Conservation (phyloP, 441 rosid species). For the Francoa sonchifolia region DNA sequence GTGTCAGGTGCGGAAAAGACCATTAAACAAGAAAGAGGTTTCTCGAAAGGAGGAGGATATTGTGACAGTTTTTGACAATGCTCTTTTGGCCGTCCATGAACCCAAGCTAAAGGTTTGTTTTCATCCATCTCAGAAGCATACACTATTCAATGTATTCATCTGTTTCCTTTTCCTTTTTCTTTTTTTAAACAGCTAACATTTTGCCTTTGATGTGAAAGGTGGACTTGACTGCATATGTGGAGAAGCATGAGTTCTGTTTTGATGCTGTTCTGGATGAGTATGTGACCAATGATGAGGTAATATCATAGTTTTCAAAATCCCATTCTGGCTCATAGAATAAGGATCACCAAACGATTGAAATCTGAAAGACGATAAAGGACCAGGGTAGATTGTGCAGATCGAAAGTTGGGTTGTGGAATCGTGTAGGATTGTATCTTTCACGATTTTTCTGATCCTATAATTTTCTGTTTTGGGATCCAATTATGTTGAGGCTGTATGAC, state of each 20-base stretch:
- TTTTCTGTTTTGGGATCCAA: too few species aligned
- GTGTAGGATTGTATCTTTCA: too few species aligned
- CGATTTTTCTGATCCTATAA: too few species aligned
- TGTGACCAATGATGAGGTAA: slow-evolving; percentile 88
- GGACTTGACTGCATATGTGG: slow-evolving; percentile 94
- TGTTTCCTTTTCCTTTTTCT: not conserved
- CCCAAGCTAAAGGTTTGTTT: slow-evolving; percentile 84
- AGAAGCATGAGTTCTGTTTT: slow-evolving; percentile 94
- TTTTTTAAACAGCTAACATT: slow-evolving; percentile 12
- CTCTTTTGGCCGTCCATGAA: slow-evolving; percentile 66
- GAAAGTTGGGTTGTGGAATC: too few species aligned
- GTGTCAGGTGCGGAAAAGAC: slow-evolving; percentile 80
- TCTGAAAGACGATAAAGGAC: too few species aligned
- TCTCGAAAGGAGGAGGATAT: slow-evolving; percentile 88
- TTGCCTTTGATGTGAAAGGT: slow-evolving; percentile 44
- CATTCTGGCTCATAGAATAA: too few species aligned
- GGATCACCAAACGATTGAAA: too few species aligned
- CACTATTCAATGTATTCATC: not conserved
- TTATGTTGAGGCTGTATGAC: too few species aligned
- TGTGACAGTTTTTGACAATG: slow-evolving; percentile 58
- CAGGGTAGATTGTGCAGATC: too few species aligned
- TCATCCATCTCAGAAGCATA: slow-evolving; percentile 8
- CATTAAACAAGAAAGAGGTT: slow-evolving; percentile 83
- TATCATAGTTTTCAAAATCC: too few species aligned
- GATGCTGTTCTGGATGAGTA: slow-evolving; percentile 91